phyloP scores from a whole-genome alignment of 1,284 basidiomycete genomes.

The Cystobasidium sp. region DNA sequence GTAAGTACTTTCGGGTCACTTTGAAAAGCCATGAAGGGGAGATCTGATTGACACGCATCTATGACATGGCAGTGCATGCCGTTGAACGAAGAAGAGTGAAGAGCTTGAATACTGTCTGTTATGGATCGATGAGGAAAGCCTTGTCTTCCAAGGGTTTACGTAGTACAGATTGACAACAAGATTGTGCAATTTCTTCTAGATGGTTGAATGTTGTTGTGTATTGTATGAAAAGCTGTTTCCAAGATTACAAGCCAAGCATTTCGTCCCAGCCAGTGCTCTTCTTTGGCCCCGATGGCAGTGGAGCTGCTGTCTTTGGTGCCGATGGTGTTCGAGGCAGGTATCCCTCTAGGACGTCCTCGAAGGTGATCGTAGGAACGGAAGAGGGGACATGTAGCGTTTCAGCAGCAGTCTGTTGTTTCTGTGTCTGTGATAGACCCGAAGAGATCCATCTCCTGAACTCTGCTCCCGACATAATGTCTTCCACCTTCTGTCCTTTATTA shows the following conservation, averaged over 20 bases:
- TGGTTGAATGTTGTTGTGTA: not conserved
- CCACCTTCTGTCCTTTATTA: not conserved
- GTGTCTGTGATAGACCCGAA: conserved; percentile 23
- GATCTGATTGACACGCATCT: not conserved
- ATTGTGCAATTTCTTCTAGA: too few relatives aligned
- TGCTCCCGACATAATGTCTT: conserved; percentile 16
- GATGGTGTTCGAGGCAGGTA: conserved; percentile 13
- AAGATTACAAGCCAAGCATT: conserved; percentile 4
- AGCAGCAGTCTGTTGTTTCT: conserved; percentile 6
- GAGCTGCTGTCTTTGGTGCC: not conserved
- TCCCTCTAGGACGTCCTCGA: conserved; percentile 39
- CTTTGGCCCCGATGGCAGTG: not conserved
- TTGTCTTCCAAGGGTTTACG: too few relatives aligned
- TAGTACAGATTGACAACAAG: too few relatives aligned
- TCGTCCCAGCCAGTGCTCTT: conserved; percentile 25
- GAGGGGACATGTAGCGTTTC: not conserved
- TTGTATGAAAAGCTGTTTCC: not conserved
- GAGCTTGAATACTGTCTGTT: not conserved
- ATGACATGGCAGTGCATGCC: conserved; percentile 34
- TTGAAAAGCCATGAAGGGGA: not conserved
- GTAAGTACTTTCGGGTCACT: conserved; percentile 1
- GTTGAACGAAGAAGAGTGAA: conserved; percentile 33
- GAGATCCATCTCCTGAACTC: conserved; percentile 38
- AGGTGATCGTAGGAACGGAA: conserved; percentile 26
- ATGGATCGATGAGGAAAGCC: too few relatives aligned